Conservation (phyloP, 2,329 filamentous ascomycete genomes). For the Ilyonectria mors-panacis region DNA sequence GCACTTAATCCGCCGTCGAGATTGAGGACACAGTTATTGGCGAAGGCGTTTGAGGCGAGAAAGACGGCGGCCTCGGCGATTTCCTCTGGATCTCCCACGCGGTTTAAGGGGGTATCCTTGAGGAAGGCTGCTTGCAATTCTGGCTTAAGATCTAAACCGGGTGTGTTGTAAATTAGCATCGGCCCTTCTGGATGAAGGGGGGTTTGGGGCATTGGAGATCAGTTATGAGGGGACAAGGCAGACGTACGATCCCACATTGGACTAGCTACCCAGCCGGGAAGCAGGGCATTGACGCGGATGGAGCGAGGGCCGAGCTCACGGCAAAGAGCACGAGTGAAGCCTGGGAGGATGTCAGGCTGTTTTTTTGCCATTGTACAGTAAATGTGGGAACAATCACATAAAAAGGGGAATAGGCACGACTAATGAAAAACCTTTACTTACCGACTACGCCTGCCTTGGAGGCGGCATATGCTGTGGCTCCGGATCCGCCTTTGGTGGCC, state of each 20-base stretch:
- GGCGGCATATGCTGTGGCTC: conserved; percentile 82
- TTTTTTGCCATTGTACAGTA: conserved; percentile 44
- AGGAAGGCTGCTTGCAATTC: conserved; percentile 57
- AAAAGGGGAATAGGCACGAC: conserved; percentile 30
- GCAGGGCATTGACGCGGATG: conserved; percentile 83
- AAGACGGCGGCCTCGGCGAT: conserved; percentile 88
- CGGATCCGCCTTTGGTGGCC: conserved; percentile 76
- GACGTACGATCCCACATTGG: conserved; percentile 81
- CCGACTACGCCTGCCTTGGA: conserved; percentile 86
- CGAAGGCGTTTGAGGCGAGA: conserved; percentile 82
- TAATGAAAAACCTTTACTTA: conserved; percentile 50
- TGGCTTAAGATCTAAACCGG: conserved; percentile 54
- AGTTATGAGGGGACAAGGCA: conserved; percentile 29
- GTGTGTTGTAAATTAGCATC: conserved; percentile 58
- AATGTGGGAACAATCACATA: conserved; percentile 33
- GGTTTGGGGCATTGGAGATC: conserved; percentile 21
- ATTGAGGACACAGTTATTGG: conserved; percentile 89
- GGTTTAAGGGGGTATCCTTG: conserved; percentile 72
- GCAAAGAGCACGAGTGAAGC: conserved; percentile 77
- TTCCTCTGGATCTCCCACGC: conserved; percentile 79
- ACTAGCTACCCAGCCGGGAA: conserved; percentile 88
- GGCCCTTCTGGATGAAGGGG: conserved; percentile 36
- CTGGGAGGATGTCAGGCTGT: conserved; percentile 56
- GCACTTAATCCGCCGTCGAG: conserved; percentile 88
- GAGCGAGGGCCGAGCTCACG: conserved; percentile 72